These are phyloP conservation scores for Lecanosticta acicola DNA, from an alignment of 2,329 filamentous ascomycete species.

Conservation along the genomic window DNA sequence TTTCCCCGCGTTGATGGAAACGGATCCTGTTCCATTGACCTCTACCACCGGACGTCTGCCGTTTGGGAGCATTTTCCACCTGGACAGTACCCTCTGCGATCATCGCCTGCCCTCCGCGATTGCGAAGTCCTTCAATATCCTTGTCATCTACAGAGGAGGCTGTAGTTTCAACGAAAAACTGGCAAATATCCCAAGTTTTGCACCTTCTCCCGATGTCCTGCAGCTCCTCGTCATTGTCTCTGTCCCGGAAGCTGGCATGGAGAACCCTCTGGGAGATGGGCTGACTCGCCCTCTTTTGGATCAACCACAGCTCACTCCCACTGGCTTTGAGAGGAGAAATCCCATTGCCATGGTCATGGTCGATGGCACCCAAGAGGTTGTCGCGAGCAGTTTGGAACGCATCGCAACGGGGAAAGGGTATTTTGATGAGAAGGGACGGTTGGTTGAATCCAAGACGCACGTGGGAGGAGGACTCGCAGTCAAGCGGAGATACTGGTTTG, in stretches of 20 bases:
- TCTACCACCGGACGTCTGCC: constrained; percentile 46
- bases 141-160: constrained; percentile 74
- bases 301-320: constrained; percentile 63
- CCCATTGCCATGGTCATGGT: constrained; percentile 81
- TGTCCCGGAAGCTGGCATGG: constrained; percentile 43
- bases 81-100: constrained; percentile 64
- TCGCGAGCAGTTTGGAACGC: constrained; percentile 53
- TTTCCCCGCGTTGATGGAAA: constrained; percentile 45
- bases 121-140: constrained; percentile 60
- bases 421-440: constrained; percentile 16
- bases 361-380: constrained; percentile 56
- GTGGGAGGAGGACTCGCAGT: constrained; percentile 58
- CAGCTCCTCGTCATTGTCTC: constrained; percentile 78
- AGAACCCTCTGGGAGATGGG: constrained; percentile 13
- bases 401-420: constrained; percentile 41
- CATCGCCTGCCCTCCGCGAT: constrained; percentile 47
- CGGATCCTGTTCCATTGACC: constrained; percentile 24
- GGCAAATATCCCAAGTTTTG: constrained; percentile 72
- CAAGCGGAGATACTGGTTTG: constrained; percentile 70
- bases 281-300: constrained; percentile 68
- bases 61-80: constrained; percentile 53
- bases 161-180: constrained; percentile 84
- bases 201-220: constrained; percentile 47
- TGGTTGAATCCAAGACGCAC: constrained; percentile 10
- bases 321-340: constrained; percentile 62